Base-by-base conservation (phyloP, 1,139 yeast species). In the Taphrina communis region DNA sequence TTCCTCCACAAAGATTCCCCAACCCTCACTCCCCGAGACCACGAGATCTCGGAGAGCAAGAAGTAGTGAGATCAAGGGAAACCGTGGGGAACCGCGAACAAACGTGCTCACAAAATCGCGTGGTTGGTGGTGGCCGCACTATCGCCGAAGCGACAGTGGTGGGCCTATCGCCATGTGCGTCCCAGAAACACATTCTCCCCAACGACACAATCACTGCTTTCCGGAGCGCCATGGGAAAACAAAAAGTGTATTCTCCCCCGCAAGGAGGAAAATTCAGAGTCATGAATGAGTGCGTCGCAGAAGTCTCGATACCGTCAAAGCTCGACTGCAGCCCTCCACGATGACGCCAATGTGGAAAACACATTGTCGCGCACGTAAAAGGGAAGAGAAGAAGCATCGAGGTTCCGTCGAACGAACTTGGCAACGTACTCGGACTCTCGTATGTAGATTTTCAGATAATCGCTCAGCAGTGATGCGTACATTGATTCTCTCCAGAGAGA, bases 91-190 rank as follows among this genome's bases (percentile, higher is more conserved):
- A 53, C 58, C 11, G 58, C 58, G 58, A 53, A 53, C 58, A 53
- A 53, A 53, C 42, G 42, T 14, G 17, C 58, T 35, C 31, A 53
- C 41, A 53, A 53, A 53, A 35, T 53, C 58, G 58, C 58, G n/a
- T 35, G 58, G 9, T 35, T 11, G 42, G 9, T 19, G 39, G 58
- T 53, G 58, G 58, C 58, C 58, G 41, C 58, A 38, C 58, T 17
- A 35, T n/a, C 14, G 35, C 8, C 55, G 14, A 31, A 46, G n/a
- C 42, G 8, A 36, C 25, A 17, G 42, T 38, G 58, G 58, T 53
- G 42, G 58, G 58, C 58, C 58, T 53, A 53, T 53, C 58, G 58
- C 17, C 58, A 50, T n/a, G n/a, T 50, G 53, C 53, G 53, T 25
- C 31, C 53, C 9, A 8, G 31, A n/a, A 11, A 21, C 53, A 25